Evolutionary conservation across 2,329 filamentous ascomycete genomes (phyloP).

Genomic region (Xylaria sp.): DNA sequence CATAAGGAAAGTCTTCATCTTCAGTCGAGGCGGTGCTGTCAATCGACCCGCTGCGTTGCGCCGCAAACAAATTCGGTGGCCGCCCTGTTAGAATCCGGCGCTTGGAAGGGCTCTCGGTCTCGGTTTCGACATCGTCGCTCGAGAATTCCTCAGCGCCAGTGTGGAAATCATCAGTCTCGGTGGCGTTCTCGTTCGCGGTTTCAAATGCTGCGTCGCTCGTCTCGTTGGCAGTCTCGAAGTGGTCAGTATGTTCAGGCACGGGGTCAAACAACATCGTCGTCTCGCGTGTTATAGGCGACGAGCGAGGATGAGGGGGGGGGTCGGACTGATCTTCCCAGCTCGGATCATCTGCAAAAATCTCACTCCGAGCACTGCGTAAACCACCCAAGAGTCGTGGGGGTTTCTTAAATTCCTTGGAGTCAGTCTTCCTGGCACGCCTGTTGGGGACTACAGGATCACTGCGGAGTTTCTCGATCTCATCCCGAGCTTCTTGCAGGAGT

Average conservation of each 20-base stretch:
- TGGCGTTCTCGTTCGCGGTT: slow-evolving; percentile 80
- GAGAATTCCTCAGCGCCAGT: slow-evolving; percentile 84
- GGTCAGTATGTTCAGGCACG: slow-evolving; percentile 66
- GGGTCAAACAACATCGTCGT: slow-evolving; percentile 44
- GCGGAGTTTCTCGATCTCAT: slow-evolving; percentile 82
- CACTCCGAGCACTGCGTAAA: slow-evolving; percentile 76
- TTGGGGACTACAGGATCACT: slow-evolving; percentile 61
- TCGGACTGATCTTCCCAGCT: slow-evolving; percentile 89
- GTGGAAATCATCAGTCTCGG: slow-evolving; percentile 94
- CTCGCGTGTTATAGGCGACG: slow-evolving; percentile 47
- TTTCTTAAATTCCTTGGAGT: slow-evolving; percentile 80
- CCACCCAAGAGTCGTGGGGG: slow-evolving; percentile 80
- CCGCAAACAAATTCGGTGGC: slow-evolving; percentile 37
- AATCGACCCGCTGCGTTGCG: slow-evolving; percentile 67
- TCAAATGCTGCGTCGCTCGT: slow-evolving; percentile 72
- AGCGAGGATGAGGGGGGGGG: slow-evolving; percentile 59
- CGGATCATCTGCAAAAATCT: slow-evolving; percentile 81
- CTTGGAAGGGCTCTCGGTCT: slow-evolving; percentile 75
- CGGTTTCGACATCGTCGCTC: slow-evolving; percentile 79
- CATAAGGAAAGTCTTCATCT: slow-evolving; percentile 70
- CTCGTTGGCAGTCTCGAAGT: slow-evolving; percentile 86
- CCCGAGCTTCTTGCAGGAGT: slow-evolving; percentile 92
- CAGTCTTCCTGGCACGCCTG: slow-evolving; percentile 71
- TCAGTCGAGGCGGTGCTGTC: slow-evolving; percentile 90
- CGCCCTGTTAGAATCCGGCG: slow-evolving; percentile 46